These are phyloP conservation scores for Botryotinia calthae DNA, from an alignment of 2,329 filamentous ascomycete genomes.

Conservation along the genomic window DNA sequence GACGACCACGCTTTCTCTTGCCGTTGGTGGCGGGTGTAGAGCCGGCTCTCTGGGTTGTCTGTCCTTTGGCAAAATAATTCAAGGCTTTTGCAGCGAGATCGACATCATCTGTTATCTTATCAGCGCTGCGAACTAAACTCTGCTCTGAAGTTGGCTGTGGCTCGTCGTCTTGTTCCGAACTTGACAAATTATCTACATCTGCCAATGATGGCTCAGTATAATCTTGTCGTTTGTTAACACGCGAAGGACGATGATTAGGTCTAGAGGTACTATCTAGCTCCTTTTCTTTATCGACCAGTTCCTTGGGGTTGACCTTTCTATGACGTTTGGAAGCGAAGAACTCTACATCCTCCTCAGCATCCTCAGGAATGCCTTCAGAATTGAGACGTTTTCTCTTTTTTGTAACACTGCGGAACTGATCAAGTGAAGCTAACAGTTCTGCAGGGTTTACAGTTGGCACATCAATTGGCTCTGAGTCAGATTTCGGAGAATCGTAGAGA, in stretches of 20 bases:
- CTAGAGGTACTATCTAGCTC: constrained; percentile 10
- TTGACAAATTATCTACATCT: constrained; percentile 27
- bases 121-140: constrained; percentile 12
- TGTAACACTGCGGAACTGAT: constrained; percentile 18
- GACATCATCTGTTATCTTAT: constrained; percentile 19
- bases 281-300: constrained; percentile 8
- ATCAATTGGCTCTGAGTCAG: constrained; percentile 23
- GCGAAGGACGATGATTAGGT: constrained; percentile 27
- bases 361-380: constrained; percentile 23
- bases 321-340: constrained; percentile 34
- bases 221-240: constrained; percentile 25
- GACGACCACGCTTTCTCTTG: constrained; percentile 23
- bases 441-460: constrained; percentile 29
- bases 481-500: constrained; percentile 34
- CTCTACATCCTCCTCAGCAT: constrained; percentile 31
- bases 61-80: constrained; percentile 24
- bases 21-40: constrained; percentile 19
- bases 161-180: constrained; percentile 9
- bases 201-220: constrained; percentile 30
- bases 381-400: constrained; percentile 30
- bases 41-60: neutral
- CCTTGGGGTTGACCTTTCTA: constrained; percentile 27
- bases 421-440: constrained; percentile 29
- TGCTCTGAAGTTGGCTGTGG: neutral
- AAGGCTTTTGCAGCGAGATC: constrained; percentile 32